Percentiles rank a stretch among this genome's conserved stretches.
These are phyloP conservation scores for Coemansia sp. DNA, from an alignment of 192 early-diverging fungal genomes.

Conservation along the genomic window DNA sequence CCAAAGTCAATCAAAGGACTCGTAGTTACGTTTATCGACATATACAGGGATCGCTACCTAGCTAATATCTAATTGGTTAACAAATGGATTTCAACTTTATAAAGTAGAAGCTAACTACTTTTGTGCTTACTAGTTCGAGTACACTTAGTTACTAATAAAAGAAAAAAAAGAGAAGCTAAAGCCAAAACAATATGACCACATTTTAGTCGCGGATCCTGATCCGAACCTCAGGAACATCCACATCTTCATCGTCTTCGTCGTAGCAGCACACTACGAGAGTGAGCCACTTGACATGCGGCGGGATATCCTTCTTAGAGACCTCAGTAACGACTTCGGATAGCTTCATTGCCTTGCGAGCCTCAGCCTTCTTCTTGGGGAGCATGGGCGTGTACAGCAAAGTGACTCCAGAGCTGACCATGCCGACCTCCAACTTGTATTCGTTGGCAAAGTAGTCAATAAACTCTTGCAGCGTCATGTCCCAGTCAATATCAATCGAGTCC, in stretches of 20 bases:
- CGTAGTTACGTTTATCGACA: too few relatives aligned
- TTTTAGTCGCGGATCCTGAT: constrained; percentile 44
- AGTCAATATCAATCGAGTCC: constrained; percentile 89
- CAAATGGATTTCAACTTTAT: too few relatives aligned
- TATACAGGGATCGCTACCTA: too few relatives aligned
- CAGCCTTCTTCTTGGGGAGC: constrained; percentile 80
- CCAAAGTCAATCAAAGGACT: too few relatives aligned
- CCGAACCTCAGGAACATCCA: constrained; percentile 62
- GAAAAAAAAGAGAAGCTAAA: background rate
- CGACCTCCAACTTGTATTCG: constrained; percentile 83
- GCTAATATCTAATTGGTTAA: too few relatives aligned
- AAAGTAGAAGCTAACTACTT: too few relatives aligned
- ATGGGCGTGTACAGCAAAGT: constrained; percentile 93
- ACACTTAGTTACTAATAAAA: too few relatives aligned
- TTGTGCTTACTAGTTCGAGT: too few relatives aligned
- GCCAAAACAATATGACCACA: background rate
- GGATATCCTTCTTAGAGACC: constrained; percentile 86
- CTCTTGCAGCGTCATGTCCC: constrained; percentile 85
- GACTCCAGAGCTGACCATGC: constrained; percentile 89
- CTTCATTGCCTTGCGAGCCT: constrained; percentile 77
- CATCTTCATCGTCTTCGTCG: constrained; percentile 86
- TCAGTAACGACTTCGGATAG: constrained; percentile 78
- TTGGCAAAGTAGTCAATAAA: constrained; percentile 83
- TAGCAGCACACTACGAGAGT: constrained; percentile 88
- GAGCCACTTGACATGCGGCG: constrained; percentile 78